These are phyloP conservation scores for Alternaria triticina DNA, from an alignment of 2,329 filamentous ascomycete species.

Conservation along the genomic window DNA sequence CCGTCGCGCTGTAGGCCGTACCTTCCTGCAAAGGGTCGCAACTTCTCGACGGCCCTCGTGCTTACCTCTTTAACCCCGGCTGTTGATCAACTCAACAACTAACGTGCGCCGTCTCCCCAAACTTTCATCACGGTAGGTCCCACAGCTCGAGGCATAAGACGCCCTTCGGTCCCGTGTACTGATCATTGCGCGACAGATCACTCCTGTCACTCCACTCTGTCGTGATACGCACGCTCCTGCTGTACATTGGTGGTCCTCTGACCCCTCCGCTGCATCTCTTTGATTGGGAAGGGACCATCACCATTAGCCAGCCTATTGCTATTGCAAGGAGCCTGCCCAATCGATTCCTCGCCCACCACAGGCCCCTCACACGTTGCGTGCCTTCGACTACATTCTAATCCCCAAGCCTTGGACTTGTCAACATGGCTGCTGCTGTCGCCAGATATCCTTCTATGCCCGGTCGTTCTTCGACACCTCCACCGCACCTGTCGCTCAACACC, in stretches of 20 bases:
- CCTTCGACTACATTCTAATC: conserved; percentile 29
- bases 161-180: conserved; percentile 7
- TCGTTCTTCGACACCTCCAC: conserved; percentile 55
- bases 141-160: conserved; percentile 5
- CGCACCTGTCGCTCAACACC: conserved; percentile 65
- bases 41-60: conserved; percentile 16
- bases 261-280: conserved; percentile 12
- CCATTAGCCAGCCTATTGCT: conserved; percentile 11
- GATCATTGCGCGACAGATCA: conserved; percentile 23
- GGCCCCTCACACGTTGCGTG: conserved; percentile 31
- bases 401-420: conserved; percentile 19
- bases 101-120: conserved; percentile 4
- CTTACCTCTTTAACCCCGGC: conserved; percentile 20
- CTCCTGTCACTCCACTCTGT: conserved; percentile 18
- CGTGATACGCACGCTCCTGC: conserved; percentile 20
- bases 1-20: conserved; percentile 37
- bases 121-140: conserved; percentile 15
- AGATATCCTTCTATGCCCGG: conserved; percentile 45
- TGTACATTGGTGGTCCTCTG: conserved; percentile 11
- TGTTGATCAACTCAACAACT: conserved; percentile 32
- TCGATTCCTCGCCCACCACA: conserved; percentile 10
- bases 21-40: conserved; percentile 18
- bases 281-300: conserved; percentile 18
- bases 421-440: conserved; percentile 54
- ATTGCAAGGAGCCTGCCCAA: conserved; percentile 3